Percentiles rank a stretch among this genome's conserved stretches.
Conservation (phyloP, 2,329 filamentous ascomycete species). For the Diaporthe velutina region DNA sequence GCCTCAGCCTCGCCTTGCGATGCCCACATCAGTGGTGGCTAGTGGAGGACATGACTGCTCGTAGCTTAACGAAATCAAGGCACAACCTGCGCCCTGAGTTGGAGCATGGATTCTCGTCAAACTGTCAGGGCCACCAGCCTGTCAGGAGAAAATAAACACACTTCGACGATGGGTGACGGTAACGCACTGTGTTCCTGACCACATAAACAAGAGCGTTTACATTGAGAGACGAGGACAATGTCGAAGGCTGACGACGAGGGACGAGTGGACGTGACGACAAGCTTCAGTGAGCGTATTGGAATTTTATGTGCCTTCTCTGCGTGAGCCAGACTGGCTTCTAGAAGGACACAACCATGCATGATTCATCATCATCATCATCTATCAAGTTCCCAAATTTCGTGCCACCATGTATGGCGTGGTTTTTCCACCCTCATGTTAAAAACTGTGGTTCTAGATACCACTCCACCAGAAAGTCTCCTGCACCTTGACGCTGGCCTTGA, state of each 20-base stretch:
- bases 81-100: too few relatives aligned
- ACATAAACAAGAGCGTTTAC: neutral
- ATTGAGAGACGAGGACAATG: neutral
- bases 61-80: neutral
- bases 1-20: neutral
- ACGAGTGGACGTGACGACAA: too few relatives aligned
- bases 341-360: neutral
- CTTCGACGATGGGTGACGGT: neutral
- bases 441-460: conserved; percentile 63
- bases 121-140: too few relatives aligned
- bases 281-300: neutral
- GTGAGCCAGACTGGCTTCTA: neutral
- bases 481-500: conserved; percentile 68
- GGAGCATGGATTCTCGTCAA: neutral
- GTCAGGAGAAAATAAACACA: too few relatives aligned
- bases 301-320: neutral
- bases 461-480: conserved; percentile 76
- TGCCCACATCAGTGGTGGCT: neutral
- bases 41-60: neutral
- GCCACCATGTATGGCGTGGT: neutral
- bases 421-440: neutral
- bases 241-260: neutral
- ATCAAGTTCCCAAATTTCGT: neutral
- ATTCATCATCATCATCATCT: neutral
- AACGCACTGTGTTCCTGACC: neutral